These are phyloP conservation scores for Arctium minus DNA, from an alignment of 129 eudicot genomes.

Conservation along the genomic window DNA sequence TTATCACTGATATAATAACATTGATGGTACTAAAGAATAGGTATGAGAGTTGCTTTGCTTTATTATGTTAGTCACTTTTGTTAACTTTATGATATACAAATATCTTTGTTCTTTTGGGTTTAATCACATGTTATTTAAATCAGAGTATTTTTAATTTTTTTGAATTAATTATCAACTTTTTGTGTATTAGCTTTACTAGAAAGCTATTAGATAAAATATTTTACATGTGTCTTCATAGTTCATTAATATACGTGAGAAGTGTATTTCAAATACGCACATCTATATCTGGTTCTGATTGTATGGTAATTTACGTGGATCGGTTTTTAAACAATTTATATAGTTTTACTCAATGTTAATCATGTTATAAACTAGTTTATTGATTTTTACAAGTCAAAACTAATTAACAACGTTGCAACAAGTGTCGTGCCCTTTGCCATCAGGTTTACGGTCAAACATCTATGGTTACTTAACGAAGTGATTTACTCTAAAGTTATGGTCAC, in stretches of 20 bases:
- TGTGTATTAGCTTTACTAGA: neutral
- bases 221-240: too few relatives aligned
- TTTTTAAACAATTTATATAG: neutral
- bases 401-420: neutral
- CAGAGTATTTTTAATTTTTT: too few relatives aligned
- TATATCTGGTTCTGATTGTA: neutral
- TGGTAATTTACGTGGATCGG: neutral
- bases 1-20: too few relatives aligned
- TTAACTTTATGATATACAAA: too few relatives aligned
- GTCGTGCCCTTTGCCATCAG: neutral
- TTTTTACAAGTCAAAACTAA: neutral
- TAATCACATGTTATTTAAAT: too few relatives aligned
- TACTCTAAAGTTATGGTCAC: neutral
- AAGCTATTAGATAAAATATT: too few relatives aligned
- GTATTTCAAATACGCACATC: too few relatives aligned
- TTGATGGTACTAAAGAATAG: too few relatives aligned
- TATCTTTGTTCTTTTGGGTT: neutral
- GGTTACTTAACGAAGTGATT: neutral
- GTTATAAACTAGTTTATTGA: neutral
- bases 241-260: too few relatives aligned
- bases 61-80: too few relatives aligned
- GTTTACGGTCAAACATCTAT: neutral
- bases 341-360: neutral
- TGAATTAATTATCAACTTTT: neutral
- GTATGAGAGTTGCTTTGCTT: too few relatives aligned